Evolutionary conservation across 345 rosid genomes (phyloP), one percentile per base, ranked within the genome.

Genomic region (Camelina neglecta): DNA sequence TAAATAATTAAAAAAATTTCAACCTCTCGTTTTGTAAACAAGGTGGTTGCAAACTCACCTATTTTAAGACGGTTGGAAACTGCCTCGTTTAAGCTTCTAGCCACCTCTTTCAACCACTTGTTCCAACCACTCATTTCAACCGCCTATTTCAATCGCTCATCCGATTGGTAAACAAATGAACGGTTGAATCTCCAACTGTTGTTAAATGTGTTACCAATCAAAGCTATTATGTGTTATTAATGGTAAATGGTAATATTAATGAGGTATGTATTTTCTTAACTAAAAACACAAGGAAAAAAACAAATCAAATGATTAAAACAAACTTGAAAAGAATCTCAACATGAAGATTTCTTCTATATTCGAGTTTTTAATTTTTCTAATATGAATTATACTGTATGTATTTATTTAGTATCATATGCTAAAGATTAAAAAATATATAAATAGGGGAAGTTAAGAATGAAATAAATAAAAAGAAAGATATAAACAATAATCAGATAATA

Each of bases 401-500:
- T 45, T 42, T 7, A 12, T 1, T 13, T 48, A n/a, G 51, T 6
- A 45, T 44, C 29, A 56, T 65, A 73, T 65, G 77, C 77, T 65
- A 35, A 65, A 47, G 55, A 44, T 55, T 64, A 31, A 29, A 65
- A 41, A 15, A 62, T 42, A 9, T 20, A 11, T 16, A 54, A 26
- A 26, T 7, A 35, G 7, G 3, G 5, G 45, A 18, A 73, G 45
- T 58, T 35, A 65, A 6, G 50, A 26, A 29, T 48, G 20, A 48
- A n/a, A 75, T 65, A 67, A 75, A 67, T 33, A 48, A 59, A 75
- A 49, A 60, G 7, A 2, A 75, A 75, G 62, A 50, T 59, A 50
- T 49, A 35, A 6, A 35, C 38, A 35, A 35, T 35, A 75, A 67
- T 67, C 23, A 79, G 90, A 84, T 83, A 81, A 83, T 82, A 82